These are phyloP conservation scores for Aspergillus candidus DNA, from an alignment of 2,329 filamentous ascomycete species.

Conservation along the genomic window DNA sequence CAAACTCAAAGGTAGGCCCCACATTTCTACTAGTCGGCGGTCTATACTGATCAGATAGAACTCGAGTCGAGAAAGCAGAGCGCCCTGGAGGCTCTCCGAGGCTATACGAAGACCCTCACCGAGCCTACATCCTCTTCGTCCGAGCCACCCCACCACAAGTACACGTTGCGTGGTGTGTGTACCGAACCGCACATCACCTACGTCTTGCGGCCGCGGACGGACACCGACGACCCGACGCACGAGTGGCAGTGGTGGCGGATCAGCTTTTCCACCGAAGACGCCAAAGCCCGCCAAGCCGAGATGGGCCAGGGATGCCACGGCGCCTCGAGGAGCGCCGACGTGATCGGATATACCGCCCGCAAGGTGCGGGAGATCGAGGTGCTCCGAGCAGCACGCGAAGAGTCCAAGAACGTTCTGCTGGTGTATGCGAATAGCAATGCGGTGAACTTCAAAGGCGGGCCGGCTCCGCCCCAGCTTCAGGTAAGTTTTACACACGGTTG, in stretches of 20 bases:
- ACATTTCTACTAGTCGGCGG: not conserved
- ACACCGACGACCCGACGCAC: conserved; percentile 13
- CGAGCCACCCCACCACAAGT: conserved; percentile 42
- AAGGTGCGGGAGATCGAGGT: conserved; percentile 50
- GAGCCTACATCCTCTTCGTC: conserved; percentile 37
- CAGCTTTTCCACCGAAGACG: conserved; percentile 43
- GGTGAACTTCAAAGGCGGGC: conserved; percentile 27
- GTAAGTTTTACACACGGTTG: conserved; percentile 19
- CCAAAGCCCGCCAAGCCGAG: conserved; percentile 31
- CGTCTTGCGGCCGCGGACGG: conserved; percentile 39
- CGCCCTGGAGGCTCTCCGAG: conserved; percentile 36
- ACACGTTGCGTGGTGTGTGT: conserved; percentile 54
- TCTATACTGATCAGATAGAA: conserved; percentile 25
- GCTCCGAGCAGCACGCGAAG: conserved; percentile 47
- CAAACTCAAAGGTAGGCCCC: conserved; percentile 34
- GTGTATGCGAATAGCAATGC: conserved; percentile 54
- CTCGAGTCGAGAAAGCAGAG: conserved; percentile 40
- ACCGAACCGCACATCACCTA: conserved; percentile 55
- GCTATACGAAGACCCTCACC: conserved; percentile 43
- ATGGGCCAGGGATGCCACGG: conserved; percentile 12
- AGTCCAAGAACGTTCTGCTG: conserved; percentile 49
- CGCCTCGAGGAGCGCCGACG: conserved; percentile 25
- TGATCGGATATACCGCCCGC: conserved; percentile 35
- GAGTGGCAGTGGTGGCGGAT: conserved; percentile 53
- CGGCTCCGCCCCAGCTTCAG: conserved; percentile 32